Base-by-base conservation (phyloP, 345 rosid genomes). In the Syzygium aqueum region DNA sequence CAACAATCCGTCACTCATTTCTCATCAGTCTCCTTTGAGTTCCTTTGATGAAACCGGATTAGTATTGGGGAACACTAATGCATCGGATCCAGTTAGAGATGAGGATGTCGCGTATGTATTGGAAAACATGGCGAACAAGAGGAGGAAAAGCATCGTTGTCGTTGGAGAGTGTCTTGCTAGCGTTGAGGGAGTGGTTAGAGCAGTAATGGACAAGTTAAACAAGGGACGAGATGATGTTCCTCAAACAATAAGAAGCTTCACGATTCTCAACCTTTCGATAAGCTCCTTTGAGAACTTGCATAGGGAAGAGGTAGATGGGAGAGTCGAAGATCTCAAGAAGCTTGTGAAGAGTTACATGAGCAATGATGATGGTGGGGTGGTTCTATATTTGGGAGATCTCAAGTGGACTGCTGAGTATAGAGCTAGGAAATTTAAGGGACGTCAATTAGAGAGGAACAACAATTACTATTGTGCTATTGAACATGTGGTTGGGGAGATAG, bases 331-430 rank as follows among this genome's bases (percentile, higher is more conserved):
- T 87, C 85, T 96, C 33, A 93, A 88, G 90, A 89, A 84, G 65
- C 88, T 84, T 8, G 90, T 95, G 53, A 92, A 91, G 84, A 92
- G 90, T 67, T 91, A 87, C 46, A 87, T 17, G 23, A 73, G 51
- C 61, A 40, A 84, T 53, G 49, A 11, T 25, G 59, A 51, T 49
- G 50, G 88, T 77, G 98, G 96, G 73, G 91, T 92, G 73, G 91
- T 96, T 78, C 91, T 97, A 77, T 93, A 94, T 85, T 89, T 97
- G 22, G 98, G 98, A 85, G 98, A 97, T 94, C 93, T 97, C 25
- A 92, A 93, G 82, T 95, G 97, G 95, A 92, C 91, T 12, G 88
- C 90, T 27, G 97, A 95, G 87, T 88, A 89, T 51, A 92, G 95
- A 88, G 88, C 91, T 43, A 91, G 92, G 77, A 82, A 92, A 67